Base-by-base conservation (phyloP, 2,329 filamentous ascomycete genomes). In the Diaporthe caulivora region DNA sequence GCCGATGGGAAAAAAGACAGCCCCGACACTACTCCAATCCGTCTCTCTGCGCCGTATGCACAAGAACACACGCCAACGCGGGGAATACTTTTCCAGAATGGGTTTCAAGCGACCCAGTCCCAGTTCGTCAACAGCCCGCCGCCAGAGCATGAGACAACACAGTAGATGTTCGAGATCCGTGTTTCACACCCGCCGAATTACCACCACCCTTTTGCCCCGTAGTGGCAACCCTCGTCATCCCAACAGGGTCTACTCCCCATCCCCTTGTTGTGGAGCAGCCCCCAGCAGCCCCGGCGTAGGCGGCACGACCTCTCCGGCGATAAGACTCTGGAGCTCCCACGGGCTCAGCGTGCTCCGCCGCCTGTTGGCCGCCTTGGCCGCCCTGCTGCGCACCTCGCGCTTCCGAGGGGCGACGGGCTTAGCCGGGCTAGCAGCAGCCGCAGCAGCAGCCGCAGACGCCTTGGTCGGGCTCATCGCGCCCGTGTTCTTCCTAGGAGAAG, bases 321-420 rank as follows among this genome's bases (percentile, higher is more conserved):
- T 92, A 80, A 94, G 80, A 57, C 88, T 90, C 82, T 93, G 89
- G 79, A 95, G 82, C 82, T 96, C 94, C 86, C 92, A 92, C 3
- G 92, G 91, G 78, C 90, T 95, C 42, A 96, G 84, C 26, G 93
- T 95, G 78, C 92, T 95, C 80, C 94, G 88, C 79, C 93, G 87
- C 79, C 93, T 86, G 74, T 88, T 92, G 3, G 90, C 86, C 11
- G 81, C 85, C 84, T 84, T 92, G 81, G 80, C 91, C 78, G 81
- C 86, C 80, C 84, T 88, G 80, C 82, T 85, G 29, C 73, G 73
- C 18, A 68, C 71, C 78, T 85, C 89, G 54, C 87, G 84, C 79
- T 89, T 89, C 86, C 62, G 9, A 6, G 37, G 37, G 0, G 31
- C 29, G n/a, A 31, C n/a, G 0, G 47, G 44, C 13, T 51, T 67